phyloP scores from a whole-genome alignment of 257 asterid species.

The Capsicum rhomboideum region DNA sequence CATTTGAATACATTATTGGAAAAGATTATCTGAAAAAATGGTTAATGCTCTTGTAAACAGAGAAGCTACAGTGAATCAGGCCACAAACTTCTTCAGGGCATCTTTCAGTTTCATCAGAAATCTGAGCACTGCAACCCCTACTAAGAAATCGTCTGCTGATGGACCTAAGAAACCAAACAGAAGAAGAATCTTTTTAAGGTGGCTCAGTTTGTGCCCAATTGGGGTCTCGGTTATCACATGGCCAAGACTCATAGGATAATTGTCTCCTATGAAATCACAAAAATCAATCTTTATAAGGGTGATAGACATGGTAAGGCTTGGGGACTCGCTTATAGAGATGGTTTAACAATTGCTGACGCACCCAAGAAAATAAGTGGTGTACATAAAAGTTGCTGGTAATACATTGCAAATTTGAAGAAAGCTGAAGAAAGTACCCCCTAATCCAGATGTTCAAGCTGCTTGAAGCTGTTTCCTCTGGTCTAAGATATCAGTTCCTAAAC shows the following conservation, averaged over 20 bases:
- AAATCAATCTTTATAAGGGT: constrained; percentile 89
- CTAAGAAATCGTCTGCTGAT: constrained; percentile 17
- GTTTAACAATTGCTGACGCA: constrained; percentile 60
- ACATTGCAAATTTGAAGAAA: constrained; percentile 38
- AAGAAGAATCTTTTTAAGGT: constrained; percentile 91
- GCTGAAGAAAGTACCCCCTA: constrained; percentile 22
- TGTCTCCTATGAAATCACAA: constrained; percentile 79
- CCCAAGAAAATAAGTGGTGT: constrained; percentile 96
- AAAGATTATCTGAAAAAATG: constrained; percentile 34
- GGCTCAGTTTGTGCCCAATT: constrained; percentile 83
- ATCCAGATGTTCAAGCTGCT: constrained; percentile 33
- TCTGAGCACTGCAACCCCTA: constrained; percentile 29
- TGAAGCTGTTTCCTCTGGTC: constrained; percentile 16
- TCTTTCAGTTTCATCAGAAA: constrained; percentile 41
- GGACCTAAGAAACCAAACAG: constrained; percentile 36
- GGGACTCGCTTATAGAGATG: constrained; percentile 83
- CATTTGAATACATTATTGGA: background rate
- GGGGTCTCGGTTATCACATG: constrained; percentile 96
- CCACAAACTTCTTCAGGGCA: constrained; percentile 31
- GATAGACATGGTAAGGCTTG: constrained; percentile 98
- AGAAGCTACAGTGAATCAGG: constrained; percentile 24
- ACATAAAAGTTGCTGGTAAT: constrained; percentile 93
- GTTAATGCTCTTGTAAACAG: constrained; percentile 40
- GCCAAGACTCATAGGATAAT: constrained; percentile 81
- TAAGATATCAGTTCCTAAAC: background rate